Conservation (phyloP, 2,329 filamentous ascomycete genomes). For the Trichoderma sp. region DNA sequence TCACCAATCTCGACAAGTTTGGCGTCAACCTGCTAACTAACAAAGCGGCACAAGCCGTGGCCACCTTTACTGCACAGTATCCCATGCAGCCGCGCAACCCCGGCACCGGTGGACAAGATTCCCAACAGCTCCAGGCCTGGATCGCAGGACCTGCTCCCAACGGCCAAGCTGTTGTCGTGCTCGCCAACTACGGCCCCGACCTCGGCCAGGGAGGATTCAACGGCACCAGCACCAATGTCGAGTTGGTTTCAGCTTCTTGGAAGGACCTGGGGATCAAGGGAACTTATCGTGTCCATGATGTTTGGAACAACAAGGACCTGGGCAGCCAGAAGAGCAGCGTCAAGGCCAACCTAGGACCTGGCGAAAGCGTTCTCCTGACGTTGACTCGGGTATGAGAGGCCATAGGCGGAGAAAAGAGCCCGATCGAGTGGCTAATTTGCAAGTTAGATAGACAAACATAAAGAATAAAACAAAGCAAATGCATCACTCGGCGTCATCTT, state of each 20-base stretch:
- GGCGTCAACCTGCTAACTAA: conserved; percentile 30
- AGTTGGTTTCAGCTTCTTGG: conserved; percentile 31
- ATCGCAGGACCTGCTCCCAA: conserved; percentile 30
- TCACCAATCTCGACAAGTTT: conserved; percentile 29
- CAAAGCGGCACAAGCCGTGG: conserved; percentile 28
- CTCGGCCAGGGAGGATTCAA: conserved; percentile 32
- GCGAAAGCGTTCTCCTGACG: conserved; percentile 27
- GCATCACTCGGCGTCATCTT: conserved; percentile 11
- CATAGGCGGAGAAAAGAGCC: neutral
- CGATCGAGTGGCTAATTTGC: neutral
- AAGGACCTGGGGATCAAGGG: conserved; percentile 29
- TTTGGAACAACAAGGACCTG: conserved; percentile 30
- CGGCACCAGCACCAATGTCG: conserved; percentile 8
- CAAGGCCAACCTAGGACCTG: conserved; percentile 22
- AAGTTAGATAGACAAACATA: conserved; percentile 3
- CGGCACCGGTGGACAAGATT: conserved; percentile 30
- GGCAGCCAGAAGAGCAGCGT: conserved; percentile 18
- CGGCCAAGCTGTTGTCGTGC: conserved; percentile 30
- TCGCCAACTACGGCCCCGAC: conserved; percentile 33
- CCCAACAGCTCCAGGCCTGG: conserved; percentile 33
- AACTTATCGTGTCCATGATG: conserved; percentile 26
- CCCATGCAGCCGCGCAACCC: conserved; percentile 32
- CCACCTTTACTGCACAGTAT: conserved; percentile 31
- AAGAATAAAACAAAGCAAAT: neutral
- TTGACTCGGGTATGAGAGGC: conserved; percentile 23